Conservation (phyloP, 768 basidiomycete genomes). For the Hysterangium stoloniferum region DNA sequence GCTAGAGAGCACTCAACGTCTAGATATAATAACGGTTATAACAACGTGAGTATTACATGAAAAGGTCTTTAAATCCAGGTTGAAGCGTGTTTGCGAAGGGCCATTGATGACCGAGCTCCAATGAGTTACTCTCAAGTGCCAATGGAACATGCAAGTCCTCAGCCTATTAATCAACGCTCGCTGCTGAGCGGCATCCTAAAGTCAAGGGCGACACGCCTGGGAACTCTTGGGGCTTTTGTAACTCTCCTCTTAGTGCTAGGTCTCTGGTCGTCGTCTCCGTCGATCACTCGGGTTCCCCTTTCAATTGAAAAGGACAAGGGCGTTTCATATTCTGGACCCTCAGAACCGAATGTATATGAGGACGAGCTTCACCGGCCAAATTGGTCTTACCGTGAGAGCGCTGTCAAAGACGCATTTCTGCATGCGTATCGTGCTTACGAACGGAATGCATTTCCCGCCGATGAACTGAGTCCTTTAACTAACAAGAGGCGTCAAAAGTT, state of each 20-base stretch:
- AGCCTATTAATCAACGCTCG: neutral
- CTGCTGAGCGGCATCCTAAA: neutral
- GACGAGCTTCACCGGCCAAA: neutral
- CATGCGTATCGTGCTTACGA: conserved; percentile 19
- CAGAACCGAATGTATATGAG: neutral
- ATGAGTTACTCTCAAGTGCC: too few species aligned
- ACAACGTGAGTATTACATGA: too few species aligned
- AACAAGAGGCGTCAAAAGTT: conserved; percentile 2
- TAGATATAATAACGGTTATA: too few species aligned
- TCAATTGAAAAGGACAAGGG: neutral
- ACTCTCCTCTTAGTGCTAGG: neutral
- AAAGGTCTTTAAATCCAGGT: too few species aligned
- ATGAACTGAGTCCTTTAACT: conserved; percentile 5
- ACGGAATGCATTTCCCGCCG: conserved; percentile 16
- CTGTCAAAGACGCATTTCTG: conserved; percentile 17
- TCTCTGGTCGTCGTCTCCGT: neutral
- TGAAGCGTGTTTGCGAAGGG: too few species aligned
- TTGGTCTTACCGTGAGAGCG: conserved; percentile 13
- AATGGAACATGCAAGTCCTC: neutral
- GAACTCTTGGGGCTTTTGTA: neutral
- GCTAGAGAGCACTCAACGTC: too few species aligned
- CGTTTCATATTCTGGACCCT: neutral
- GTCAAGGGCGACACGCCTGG: conserved; percentile 1
- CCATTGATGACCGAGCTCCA: too few species aligned
- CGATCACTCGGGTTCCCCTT: neutral